Evolutionary conservation across 2,329 filamentous ascomycete genomes (phyloP).

Genomic region (Fusarium circinatum): DNA sequence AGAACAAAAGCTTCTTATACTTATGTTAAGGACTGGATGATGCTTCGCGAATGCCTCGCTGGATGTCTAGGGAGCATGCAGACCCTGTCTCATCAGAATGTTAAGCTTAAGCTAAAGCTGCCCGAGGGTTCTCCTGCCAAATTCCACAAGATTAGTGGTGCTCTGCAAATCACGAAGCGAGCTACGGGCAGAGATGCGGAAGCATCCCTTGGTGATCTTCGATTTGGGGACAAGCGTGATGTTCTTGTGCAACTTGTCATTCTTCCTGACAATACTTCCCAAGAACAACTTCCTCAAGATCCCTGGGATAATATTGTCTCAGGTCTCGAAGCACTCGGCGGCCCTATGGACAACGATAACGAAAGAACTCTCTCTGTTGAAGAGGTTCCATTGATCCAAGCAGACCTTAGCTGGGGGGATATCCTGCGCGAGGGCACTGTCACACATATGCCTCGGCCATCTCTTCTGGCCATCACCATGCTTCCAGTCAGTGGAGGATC

Average conservation of each 20-base stretch:
- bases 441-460: slow-evolving; percentile 87
- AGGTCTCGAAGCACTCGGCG: slow-evolving; percentile 90
- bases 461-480: slow-evolving; percentile 95
- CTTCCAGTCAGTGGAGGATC: slow-evolving; percentile 74
- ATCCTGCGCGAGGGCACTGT: slow-evolving; percentile 88
- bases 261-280: slow-evolving; percentile 81
- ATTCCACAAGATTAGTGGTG: slow-evolving; percentile 98
- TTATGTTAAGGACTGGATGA: slow-evolving; percentile 99
- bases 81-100: slow-evolving; percentile 96
- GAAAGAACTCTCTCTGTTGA: slow-evolving; percentile 87
- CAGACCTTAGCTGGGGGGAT: slow-evolving; percentile 92
- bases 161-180: slow-evolving; percentile 94
- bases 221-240: slow-evolving; percentile 94
- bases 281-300: slow-evolving; percentile 90
- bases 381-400: slow-evolving; percentile 94
- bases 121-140: slow-evolving; percentile 97
- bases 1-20: slow-evolving; percentile 97
- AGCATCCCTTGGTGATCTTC: slow-evolving; percentile 87
- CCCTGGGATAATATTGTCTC: slow-evolving; percentile 98
- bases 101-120: slow-evolving; percentile 91
- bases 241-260: slow-evolving; percentile 95
- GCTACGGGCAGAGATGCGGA: slow-evolving; percentile 95
- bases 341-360: slow-evolving; percentile 86
- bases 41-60: slow-evolving; percentile 94
- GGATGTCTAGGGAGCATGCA: slow-evolving; percentile 93